phyloP scores from a whole-genome alignment of 352 stramenopile genomes.

The Phytophthora agathidicida region DNA sequence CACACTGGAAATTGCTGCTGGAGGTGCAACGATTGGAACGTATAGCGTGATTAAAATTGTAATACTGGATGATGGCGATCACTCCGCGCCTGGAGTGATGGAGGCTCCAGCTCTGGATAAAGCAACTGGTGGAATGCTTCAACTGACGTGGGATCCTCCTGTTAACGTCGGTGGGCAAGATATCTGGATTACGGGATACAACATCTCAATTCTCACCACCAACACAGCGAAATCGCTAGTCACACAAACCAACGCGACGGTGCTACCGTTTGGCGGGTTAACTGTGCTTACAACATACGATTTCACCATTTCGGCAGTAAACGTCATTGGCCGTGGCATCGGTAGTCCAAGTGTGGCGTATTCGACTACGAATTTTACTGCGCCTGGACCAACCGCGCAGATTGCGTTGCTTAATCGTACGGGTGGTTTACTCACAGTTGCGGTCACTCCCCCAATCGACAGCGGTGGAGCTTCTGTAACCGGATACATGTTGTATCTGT shows the following conservation, averaged over 20 bases:
- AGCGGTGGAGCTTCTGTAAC: conserved; percentile 44
- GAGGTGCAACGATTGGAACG: conserved; percentile 35
- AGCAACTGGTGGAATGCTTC: conserved; percentile 56
- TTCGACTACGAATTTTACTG: conserved; percentile 48
- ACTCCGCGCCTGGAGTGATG: conserved; percentile 44
- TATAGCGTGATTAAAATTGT: conserved; percentile 36
- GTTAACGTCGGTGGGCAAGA: conserved; percentile 48
- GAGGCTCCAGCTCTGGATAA: conserved; percentile 8
- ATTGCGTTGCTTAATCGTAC: conserved; percentile 43
- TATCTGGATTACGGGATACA: conserved; percentile 53
- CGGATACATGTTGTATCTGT: conserved; percentile 34
- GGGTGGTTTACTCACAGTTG: conserved; percentile 50
- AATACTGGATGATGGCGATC: conserved; percentile 58
- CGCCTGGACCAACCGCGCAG: conserved; percentile 28
- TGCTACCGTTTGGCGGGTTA: conserved; percentile 34
- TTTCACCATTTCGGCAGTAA: conserved; percentile 49
- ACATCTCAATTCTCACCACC: conserved; percentile 19
- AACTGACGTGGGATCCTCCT: conserved; percentile 44
- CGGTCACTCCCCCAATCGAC: conserved; percentile 40
- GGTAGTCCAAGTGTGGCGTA: conserved; percentile 13
- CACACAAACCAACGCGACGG: conserved; percentile 46
- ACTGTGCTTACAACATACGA: conserved; percentile 32
- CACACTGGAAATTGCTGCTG: conserved; percentile 25
- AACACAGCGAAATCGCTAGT: conserved; percentile 13
- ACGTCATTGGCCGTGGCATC: conserved; percentile 36